Evolutionary conservation across 805 yeast species (phyloP).

Genomic region (Ogataea polymorpha): DNA sequence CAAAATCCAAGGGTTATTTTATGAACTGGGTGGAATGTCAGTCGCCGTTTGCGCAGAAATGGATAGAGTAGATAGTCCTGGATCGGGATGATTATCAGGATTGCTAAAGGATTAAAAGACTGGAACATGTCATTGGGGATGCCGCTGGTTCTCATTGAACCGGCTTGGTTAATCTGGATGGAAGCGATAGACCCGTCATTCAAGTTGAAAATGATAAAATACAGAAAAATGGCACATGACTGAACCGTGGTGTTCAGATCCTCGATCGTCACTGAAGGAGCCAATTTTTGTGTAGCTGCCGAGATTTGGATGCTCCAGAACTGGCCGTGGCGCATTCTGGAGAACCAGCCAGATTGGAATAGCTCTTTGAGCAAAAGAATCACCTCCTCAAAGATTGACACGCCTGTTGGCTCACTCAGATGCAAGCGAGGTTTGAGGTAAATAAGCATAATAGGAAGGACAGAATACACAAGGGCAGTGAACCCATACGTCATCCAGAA

Average conservation of each 20-base stretch:
- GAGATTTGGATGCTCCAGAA: constrained; percentile 39
- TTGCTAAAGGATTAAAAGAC: constrained; percentile 52
- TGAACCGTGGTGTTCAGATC: constrained; percentile 42
- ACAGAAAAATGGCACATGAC: constrained; percentile 44
- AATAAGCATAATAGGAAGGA: constrained; percentile 44
- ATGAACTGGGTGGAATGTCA: constrained; percentile 41
- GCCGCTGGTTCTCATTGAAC: constrained; percentile 49
- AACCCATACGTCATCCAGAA: constrained; percentile 50
- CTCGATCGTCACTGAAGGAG: constrained; percentile 30
- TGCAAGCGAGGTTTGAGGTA: constrained; percentile 34
- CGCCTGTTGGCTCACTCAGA: constrained; percentile 37
- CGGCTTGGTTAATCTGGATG: constrained; percentile 49
- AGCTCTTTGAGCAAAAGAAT: constrained; percentile 37
- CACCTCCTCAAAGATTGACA: constrained; percentile 41
- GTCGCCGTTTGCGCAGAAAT: constrained; percentile 36
- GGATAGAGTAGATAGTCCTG: constrained; percentile 47
- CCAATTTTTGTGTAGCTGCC: constrained; percentile 13
- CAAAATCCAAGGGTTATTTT: constrained; percentile 47
- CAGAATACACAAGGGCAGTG: constrained; percentile 51
- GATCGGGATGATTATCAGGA: constrained; percentile 47
- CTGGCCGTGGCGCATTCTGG: constrained; percentile 33
- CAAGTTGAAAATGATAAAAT: constrained; percentile 36
- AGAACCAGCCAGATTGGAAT: constrained; percentile 40
- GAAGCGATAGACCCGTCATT: constrained; percentile 48
- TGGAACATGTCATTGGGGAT: constrained; percentile 54